Conservation (phyloP, 164 flowering plant genomes). For the grape (Vitis vinifera) region DNA sequence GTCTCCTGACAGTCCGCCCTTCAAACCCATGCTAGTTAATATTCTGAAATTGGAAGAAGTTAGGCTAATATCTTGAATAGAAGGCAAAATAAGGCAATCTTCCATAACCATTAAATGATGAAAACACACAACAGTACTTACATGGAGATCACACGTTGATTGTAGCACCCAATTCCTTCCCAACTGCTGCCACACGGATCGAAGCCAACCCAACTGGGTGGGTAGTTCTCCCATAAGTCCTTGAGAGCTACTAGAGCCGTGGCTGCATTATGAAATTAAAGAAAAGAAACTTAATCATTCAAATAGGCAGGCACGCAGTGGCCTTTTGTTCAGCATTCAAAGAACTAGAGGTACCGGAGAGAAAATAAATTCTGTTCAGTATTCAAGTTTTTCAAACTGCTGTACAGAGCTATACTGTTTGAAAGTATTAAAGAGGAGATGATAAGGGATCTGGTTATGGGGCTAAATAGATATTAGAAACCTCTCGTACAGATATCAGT, state of each 20-base stretch:
- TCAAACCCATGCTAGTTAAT: conserved; percentile 39
- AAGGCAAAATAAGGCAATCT: background rate
- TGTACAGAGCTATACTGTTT: too few species aligned
- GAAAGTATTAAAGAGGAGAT: too few species aligned
- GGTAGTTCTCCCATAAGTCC: conserved; percentile 27
- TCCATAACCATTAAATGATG: background rate
- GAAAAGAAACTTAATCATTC: too few species aligned
- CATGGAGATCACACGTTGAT: conserved; percentile 43
- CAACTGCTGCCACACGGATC: conserved; percentile 51
- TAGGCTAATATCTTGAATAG: background rate
- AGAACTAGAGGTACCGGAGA: too few species aligned
- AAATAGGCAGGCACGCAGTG: too few species aligned
- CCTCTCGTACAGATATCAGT: too few species aligned
- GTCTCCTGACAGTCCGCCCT: conserved; percentile 41
- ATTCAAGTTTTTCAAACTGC: too few species aligned
- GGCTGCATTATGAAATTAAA: conserved; percentile 17
- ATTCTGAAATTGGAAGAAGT: conserved; percentile 27
- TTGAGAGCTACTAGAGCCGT: conserved; percentile 22
- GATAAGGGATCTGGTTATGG: too few species aligned
- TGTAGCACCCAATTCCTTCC: conserved; percentile 44
- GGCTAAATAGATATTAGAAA: too few species aligned
- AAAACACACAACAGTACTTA: conserved; percentile 10
- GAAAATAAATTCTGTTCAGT: too few species aligned
- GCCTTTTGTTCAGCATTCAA: too few species aligned
- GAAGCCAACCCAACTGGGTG: conserved; percentile 34